Base-by-base conservation (phyloP, 805 yeast genomes). In the Yarrowia alimentaria region DNA sequence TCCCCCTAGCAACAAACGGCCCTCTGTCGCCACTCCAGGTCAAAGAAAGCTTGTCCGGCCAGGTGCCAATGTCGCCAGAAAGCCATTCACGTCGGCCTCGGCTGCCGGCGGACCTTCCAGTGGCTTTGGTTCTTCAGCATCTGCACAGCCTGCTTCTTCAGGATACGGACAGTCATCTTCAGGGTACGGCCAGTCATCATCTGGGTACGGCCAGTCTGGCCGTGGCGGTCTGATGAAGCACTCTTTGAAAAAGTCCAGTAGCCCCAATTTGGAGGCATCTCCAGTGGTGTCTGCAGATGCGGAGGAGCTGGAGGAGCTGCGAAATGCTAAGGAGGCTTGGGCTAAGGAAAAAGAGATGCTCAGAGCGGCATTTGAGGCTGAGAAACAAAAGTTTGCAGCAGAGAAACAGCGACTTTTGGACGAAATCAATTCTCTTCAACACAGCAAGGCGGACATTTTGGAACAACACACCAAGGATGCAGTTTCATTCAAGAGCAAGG, bases 401-500 rank as follows among this genome's bases (percentile, higher is more conserved):
- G 67, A 64, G 35, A 66, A 65, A 49, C 59, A 64, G 21, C 61
- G 65, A 21, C 55, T 67, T 19, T 34, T 61, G 54, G 62, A 62
- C 33, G 73, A 72, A 49, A 58, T 72, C 22, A 61, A 60, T n/a
- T 57, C 59, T 11, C 50, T 72, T 24, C 70, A 64, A 45, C 50
- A 57, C 10, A 62, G 55, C 31, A 60, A 60, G 37, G 58, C 64
- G 12, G 64, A 65, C 51, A 60, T 75, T 34, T 71, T 70, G 55
- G 77, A 74, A 38, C 81, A 78, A 43, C 72, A 74, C 42, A 77
- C 81, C 3, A 71, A 70, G 31, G 71, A 75, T 40, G 68, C 68
- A 34, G 68, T 82, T 58, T 68, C 74, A 51, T 61, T 78, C 18
- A 83, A 83, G 62, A 80, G 85, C 24, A 80, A 79, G 56, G 93